Conservation (phyloP, 2,329 filamentous ascomycete species). For the Zasmidium cellare region DNA sequence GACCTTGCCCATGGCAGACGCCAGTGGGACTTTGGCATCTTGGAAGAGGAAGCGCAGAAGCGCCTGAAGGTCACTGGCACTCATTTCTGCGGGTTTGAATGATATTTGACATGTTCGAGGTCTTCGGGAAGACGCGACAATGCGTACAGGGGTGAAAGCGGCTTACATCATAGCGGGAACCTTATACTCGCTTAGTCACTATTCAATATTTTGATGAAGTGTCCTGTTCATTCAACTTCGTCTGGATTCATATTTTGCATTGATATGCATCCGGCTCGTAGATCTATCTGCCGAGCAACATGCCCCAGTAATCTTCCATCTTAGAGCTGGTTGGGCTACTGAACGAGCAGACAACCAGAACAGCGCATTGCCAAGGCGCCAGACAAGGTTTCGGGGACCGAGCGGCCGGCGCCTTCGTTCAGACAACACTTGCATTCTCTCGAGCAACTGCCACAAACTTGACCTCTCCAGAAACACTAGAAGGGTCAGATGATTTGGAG, state of each 20-base stretch:
- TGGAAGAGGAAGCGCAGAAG: conserved; percentile 60
- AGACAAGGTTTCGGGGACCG: background rate
- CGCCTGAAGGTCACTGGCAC: conserved; percentile 30
- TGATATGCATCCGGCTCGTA: background rate
- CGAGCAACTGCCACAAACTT: background rate
- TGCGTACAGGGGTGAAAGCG: background rate
- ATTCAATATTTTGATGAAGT: background rate
- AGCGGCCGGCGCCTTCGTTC: background rate
- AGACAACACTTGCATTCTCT: background rate
- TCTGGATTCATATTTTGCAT: background rate
- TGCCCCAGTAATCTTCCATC: too few relatives aligned
- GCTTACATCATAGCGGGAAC: background rate
- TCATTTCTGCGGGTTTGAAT: conserved; percentile 7
- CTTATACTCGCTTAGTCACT: background rate
- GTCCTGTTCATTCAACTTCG: too few relatives aligned
- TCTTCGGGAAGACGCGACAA: background rate
- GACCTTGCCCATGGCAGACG: conserved; percentile 55
- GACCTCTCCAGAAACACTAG: too few relatives aligned
- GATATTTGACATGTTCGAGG: background rate
- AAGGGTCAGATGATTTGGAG: too few relatives aligned
- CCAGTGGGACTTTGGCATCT: conserved; percentile 58
- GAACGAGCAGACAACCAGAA: background rate
- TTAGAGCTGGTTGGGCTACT: background rate
- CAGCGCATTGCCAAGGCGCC: background rate
- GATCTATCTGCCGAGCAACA: background rate